Conservation (phyloP, 345 rosid species). For the Gossypioides kirkii region DNA sequence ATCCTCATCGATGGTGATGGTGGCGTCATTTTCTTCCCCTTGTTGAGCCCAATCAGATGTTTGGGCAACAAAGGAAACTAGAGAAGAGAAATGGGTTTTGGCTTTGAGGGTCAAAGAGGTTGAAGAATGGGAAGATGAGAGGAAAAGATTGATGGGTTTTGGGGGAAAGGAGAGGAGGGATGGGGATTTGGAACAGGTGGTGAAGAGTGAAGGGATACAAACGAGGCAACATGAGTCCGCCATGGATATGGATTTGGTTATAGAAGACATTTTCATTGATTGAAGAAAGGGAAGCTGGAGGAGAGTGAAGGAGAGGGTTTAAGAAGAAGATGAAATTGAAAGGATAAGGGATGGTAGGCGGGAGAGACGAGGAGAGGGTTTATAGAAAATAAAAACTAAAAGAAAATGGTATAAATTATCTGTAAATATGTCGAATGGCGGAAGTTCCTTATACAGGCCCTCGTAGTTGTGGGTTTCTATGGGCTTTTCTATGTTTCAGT, state of each 20-base stretch:
- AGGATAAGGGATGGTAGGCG: not conserved
- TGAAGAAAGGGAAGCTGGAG: constrained; percentile 17
- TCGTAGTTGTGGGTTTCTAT: too few species aligned
- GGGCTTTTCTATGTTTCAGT: too few species aligned
- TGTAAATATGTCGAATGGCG: too few species aligned
- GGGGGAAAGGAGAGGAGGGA: constrained; percentile 29
- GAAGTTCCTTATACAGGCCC: too few species aligned
- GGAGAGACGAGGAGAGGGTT: not conserved
- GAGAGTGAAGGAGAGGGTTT: constrained; percentile 16
- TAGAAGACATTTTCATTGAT: constrained; percentile 37
- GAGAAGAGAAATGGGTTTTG: constrained; percentile 33
- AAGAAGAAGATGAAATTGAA: not conserved
- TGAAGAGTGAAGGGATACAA: constrained; percentile 40
- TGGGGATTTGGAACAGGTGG: constrained; percentile 32
- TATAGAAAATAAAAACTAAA: not conserved
- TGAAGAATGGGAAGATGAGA: constrained; percentile 16
- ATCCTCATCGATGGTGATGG: constrained; percentile 31
- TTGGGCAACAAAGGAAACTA: constrained; percentile 49
- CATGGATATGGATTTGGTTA: constrained; percentile 49
- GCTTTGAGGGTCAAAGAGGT: constrained; percentile 33
- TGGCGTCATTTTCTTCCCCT: constrained; percentile 35
- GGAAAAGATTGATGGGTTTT: constrained; percentile 27
- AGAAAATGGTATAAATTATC: too few species aligned
- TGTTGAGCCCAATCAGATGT: constrained; percentile 58
- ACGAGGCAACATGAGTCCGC: constrained; percentile 47